Evolutionary conservation across 2,329 filamentous ascomycete genomes (phyloP).

Genomic region (Biscogniauxia marginata): DNA sequence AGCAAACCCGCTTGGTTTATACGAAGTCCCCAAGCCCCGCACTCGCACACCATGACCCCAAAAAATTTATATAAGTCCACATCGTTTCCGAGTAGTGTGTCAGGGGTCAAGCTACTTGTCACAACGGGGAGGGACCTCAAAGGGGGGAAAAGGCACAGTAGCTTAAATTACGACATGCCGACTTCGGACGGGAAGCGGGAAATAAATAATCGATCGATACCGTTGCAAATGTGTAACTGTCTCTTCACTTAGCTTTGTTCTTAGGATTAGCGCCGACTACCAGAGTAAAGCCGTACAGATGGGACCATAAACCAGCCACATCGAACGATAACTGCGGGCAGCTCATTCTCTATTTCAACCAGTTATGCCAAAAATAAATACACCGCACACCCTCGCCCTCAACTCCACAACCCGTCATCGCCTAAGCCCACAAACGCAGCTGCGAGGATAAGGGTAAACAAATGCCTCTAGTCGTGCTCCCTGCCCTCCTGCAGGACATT

Average conservation of each 20-base stretch:
- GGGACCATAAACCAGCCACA: background rate
- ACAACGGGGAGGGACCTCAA: background rate
- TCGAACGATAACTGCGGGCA: background rate
- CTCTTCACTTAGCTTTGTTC: background rate
- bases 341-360: background rate
- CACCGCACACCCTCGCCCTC: background rate
- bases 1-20: background rate
- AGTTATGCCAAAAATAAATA: background rate
- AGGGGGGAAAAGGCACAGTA: background rate
- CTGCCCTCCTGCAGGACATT: conserved; percentile 23
- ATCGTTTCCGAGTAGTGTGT: background rate
- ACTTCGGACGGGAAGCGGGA: background rate
- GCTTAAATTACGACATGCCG: background rate
- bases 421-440: background rate
- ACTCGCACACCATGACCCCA: background rate
- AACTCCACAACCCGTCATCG: background rate
- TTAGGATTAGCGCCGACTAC: background rate
- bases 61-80: background rate
- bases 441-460: background rate
- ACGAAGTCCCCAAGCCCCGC: background rate
- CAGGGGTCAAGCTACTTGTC: background rate
- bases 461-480: conserved; percentile 25
- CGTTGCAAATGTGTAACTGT: background rate
- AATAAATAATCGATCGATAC: background rate
- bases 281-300: background rate